These are phyloP conservation scores for Eutrema salsugineum DNA, from an alignment of 441 rosid genomes.

Conservation along the genomic window DNA sequence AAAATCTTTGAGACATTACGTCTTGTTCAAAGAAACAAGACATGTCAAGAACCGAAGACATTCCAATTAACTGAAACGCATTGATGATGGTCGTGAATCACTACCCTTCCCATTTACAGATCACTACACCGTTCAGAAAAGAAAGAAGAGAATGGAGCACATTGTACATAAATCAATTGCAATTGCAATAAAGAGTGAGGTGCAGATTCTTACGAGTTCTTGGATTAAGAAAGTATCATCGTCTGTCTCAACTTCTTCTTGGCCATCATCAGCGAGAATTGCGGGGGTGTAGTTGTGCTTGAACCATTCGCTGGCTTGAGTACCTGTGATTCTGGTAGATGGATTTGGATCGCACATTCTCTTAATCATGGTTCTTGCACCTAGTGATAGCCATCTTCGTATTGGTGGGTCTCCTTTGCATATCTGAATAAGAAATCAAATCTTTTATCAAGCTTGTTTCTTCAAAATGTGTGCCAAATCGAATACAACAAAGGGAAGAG, in stretches of 20 bases:
- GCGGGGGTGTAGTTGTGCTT: constrained; percentile 59
- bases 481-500: not conserved
- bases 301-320: constrained; percentile 85
- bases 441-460: not conserved
- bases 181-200: not conserved
- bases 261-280: constrained; percentile 70
- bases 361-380: constrained; percentile 72
- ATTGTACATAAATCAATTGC: not conserved
- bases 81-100: constrained; percentile 57
- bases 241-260: constrained; percentile 37
- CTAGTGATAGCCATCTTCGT: constrained; percentile 79
- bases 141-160: not conserved
- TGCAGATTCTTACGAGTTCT: constrained; percentile 46
- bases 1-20: constrained; percentile 39
- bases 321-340: constrained; percentile 62
- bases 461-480: not conserved
- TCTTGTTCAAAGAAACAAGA: constrained; percentile 97
- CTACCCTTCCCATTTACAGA: constrained; percentile 48
- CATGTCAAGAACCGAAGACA: constrained; percentile 94
- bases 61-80: constrained; percentile 95
- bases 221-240: constrained; percentile 52
- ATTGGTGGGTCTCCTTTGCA: constrained; percentile 85
- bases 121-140: constrained; percentile 35
- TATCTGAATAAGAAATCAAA: constrained; percentile 40
- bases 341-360: constrained; percentile 93